Base-by-base conservation (phyloP, 176 grass and related monocot genomes). In the Hordeum marinum region DNA sequence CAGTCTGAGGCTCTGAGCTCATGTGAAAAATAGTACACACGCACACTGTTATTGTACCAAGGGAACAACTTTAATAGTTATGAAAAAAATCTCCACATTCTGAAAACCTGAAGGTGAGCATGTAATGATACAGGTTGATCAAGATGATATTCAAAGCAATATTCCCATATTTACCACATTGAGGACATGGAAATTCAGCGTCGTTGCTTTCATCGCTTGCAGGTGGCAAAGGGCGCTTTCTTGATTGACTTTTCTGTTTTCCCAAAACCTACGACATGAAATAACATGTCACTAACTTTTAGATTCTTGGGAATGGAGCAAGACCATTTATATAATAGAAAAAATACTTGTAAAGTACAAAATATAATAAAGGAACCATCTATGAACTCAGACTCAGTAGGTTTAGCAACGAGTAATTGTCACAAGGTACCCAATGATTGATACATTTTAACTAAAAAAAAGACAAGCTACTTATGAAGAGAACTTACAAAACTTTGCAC, bases 181-280 rank as follows among this genome's bases (percentile, higher is more conserved):
- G 96, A 83, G 78, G 91, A 76, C 96, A 99, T 73, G 92, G 93
- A 64, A 91, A 18, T 64, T 94, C 65, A 2, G 42, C 45, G 75
- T 86, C 81, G 69, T 77, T 81, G 57, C 14, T 63, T 48, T 79
- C 89, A 82, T 91, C 87, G 84, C 60, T 89, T 29, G 74, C 65
- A 84, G 46, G 63, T 58, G 86, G 31, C 66, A 86, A 85, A 85
- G 86, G 75, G 11, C 88, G 61, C 85, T 96, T 96, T 79, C 86
- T 96, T 84, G 96, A 85, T 79, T 55, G 87, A 78, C 55, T 88
- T 88, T 83, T 90, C 35, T 86, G 71, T 57, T 57, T 86, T 23
- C 86, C 93, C 81, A 94, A 84, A 73, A 96, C 82, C 89, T 96
- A 80, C 29, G 24, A 25, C 29, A 46, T 69, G 57, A 87, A 76